Conservation (phyloP, 73 alveolate genomes). For the Paramecium sonneborni region DNA sequence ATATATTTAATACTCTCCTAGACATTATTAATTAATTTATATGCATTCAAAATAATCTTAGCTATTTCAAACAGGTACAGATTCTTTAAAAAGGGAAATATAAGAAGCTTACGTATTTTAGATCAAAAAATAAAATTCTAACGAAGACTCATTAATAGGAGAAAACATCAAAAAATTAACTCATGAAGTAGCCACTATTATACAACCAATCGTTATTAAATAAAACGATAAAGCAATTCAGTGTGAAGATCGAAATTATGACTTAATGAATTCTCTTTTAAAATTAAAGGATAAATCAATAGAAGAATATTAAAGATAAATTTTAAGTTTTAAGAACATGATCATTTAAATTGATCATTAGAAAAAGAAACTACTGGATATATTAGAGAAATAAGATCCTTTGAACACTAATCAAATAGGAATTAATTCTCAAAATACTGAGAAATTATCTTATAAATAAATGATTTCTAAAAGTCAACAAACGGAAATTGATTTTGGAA, state of each 20-base stretch:
- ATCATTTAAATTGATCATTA: background rate
- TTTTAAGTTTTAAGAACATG: conserved; percentile 5
- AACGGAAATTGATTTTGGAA: conserved; percentile 24
- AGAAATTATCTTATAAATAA: background rate
- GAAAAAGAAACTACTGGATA: background rate
- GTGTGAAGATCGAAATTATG: background rate
- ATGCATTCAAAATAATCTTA: background rate
- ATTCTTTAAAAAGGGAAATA: background rate
- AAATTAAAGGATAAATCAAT: background rate
- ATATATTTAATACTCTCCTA: conserved; percentile 17
- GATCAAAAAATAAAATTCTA: background rate
- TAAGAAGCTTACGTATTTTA: background rate
- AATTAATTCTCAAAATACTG: background rate
- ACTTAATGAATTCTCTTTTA: background rate
- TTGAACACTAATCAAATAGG: background rate
- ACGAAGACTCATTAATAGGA: background rate
- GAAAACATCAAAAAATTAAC: background rate
- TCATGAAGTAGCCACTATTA: background rate
- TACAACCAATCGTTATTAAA: background rate
- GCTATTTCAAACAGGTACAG: background rate
- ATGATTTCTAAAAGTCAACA: conserved; percentile 20
- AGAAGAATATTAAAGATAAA: background rate
- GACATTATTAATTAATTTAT: conserved; percentile 13
- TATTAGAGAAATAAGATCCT: background rate
- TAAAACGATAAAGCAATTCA: background rate